phyloP scores from a whole-genome alignment of 1,139 yeast genomes.

The Dujonia santamariae region DNA sequence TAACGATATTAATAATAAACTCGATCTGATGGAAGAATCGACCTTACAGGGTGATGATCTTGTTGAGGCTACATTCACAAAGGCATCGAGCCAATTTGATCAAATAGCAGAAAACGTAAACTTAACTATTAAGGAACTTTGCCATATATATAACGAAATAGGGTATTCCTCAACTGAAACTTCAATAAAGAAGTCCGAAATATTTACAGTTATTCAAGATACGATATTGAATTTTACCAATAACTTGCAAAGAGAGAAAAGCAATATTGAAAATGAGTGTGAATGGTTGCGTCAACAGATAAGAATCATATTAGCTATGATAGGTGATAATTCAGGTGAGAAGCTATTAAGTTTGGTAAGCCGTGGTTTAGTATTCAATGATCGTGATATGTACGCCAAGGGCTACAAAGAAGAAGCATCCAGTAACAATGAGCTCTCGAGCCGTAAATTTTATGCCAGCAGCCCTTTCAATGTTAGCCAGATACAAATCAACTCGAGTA shows the following conservation, averaged over 20 bases:
- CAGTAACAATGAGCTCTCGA: slow-evolving; percentile 1
- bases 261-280: slow-evolving; percentile 40
- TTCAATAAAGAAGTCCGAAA: slow-evolving; percentile 33
- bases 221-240: slow-evolving; percentile 34
- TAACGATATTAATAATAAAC: neutral
- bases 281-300: slow-evolving; percentile 49
- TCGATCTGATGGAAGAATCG: slow-evolving; percentile 8
- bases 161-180: slow-evolving; percentile 39
- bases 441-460: slow-evolving; percentile 2
- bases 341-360: slow-evolving; percentile 20
- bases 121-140: slow-evolving; percentile 32
- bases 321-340: slow-evolving; percentile 35
- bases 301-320: slow-evolving; percentile 37
- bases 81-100: slow-evolving; percentile 17
- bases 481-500: slow-evolving; percentile 12
- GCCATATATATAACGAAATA: slow-evolving; percentile 31
- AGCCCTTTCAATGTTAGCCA: slow-evolving; percentile 16
- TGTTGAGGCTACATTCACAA: neutral
- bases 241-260: slow-evolving; percentile 35
- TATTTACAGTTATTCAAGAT: slow-evolving; percentile 38
- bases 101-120: slow-evolving; percentile 28
- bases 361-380: slow-evolving; percentile 33
- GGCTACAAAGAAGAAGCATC: slow-evolving; percentile 30
- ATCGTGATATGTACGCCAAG: slow-evolving; percentile 23
- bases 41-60: slow-evolving; percentile 3